These are phyloP conservation scores for Lactarius sanguifluus DNA, from an alignment of 768 basidiomycete genomes.

Conservation along the genomic window DNA sequence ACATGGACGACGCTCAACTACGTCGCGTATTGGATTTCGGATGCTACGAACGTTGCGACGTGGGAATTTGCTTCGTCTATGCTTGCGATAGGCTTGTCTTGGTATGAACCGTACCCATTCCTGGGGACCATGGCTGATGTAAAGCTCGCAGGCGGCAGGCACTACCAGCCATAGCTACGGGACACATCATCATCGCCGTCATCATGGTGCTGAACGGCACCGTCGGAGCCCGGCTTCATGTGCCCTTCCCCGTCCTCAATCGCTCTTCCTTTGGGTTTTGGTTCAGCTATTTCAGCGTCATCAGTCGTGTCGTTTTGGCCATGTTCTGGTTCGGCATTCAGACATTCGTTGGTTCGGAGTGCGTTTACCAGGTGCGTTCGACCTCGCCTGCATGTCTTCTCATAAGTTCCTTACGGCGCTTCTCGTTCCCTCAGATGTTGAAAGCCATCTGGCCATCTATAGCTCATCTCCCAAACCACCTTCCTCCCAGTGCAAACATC, in stretches of 20 bases:
- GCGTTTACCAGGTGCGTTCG: conserved; percentile 57
- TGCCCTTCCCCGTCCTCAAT: conserved; percentile 77
- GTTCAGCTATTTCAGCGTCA: conserved; percentile 83
- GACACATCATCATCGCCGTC: conserved; percentile 67
- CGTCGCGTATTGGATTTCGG: conserved; percentile 55
- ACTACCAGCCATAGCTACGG: conserved; percentile 66
- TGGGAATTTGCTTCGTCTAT: conserved; percentile 72
- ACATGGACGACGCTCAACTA: conserved; percentile 74
- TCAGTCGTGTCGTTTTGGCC: conserved; percentile 71
- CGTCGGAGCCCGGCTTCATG: conserved; percentile 71
- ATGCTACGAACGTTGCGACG: conserved; percentile 34
- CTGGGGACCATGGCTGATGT: neutral
- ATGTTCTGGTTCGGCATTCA: conserved; percentile 85
- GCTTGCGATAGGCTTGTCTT: conserved; percentile 72
- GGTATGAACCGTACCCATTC: conserved; percentile 39
- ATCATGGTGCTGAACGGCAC: conserved; percentile 79
- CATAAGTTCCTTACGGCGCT: neutral
- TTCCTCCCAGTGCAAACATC: conserved; percentile 57
- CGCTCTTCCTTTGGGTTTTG: conserved; percentile 88
- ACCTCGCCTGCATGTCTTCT: neutral
- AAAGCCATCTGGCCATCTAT: conserved; percentile 83
- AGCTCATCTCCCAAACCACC: conserved; percentile 60
- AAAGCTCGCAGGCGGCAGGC: conserved; percentile 55
- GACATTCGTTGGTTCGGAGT: conserved; percentile 61
- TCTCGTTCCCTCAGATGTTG: conserved; percentile 48